These are phyloP conservation scores for Porphyridium purpureum DNA, from an alignment of 23 red algal genomes.

Conservation along the genomic window DNA sequence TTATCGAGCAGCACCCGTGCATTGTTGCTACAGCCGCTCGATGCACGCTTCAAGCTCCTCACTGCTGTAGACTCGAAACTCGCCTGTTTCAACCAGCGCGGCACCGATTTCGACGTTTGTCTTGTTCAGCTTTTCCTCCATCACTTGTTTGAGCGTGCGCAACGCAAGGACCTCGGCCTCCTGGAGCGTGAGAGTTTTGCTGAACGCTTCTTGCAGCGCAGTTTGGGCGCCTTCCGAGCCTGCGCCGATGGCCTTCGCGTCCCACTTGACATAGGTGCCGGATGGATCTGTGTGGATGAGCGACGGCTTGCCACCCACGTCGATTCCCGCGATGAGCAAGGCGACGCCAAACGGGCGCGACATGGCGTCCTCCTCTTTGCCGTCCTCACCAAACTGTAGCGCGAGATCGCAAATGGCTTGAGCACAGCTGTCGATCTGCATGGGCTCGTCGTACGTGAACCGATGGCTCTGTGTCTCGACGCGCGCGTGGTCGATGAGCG, in stretches of 20 bases:
- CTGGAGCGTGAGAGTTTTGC: conserved; percentile 39
- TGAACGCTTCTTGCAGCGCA: conserved; percentile 70
- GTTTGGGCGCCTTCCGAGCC: conserved; percentile 82
- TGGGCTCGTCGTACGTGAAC: conserved; percentile 78
- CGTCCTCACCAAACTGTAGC: conserved; percentile 79
- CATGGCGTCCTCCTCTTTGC: conserved; percentile 72
- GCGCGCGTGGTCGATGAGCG: conserved; percentile 74
- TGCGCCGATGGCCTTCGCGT: conserved; percentile 88
- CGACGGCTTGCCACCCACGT: conserved; percentile 39
- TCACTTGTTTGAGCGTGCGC: conserved; percentile 65
- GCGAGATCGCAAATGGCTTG: conserved; percentile 87
- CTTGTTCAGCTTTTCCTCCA: conserved; percentile 85
- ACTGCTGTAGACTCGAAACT: conserved; percentile 55
- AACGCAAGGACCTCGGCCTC: conserved; percentile 77
- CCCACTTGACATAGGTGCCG: conserved; percentile 73
- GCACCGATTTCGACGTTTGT: conserved; percentile 90
- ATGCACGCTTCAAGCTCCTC: conserved; percentile 75
- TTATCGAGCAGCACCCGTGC: too few species aligned
- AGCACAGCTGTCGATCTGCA: conserved; percentile 49
- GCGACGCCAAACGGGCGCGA: conserved; percentile 76
- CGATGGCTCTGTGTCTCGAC: conserved; percentile 62
- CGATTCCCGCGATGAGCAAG: conserved; percentile 73
- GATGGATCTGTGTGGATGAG: conserved; percentile 78
- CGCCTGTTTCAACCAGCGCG: conserved; percentile 17
- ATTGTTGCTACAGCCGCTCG: conserved; percentile 20